phyloP scores from a whole-genome alignment of 1,284 basidiomycete genomes.

The Puccinia polysora region DNA sequence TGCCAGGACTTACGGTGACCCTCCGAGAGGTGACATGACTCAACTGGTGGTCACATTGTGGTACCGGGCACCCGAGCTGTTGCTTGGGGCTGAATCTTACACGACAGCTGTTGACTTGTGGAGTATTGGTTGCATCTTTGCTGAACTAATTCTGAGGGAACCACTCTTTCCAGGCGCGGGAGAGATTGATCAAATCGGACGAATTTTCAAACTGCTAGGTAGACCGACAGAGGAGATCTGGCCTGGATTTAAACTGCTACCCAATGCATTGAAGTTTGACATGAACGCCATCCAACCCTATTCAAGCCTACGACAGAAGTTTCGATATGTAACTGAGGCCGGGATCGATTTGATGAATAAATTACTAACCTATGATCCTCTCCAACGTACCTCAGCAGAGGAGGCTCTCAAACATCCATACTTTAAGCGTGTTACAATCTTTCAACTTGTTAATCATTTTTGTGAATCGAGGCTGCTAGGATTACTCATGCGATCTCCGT shows the following conservation, averaged over 20 bases:
- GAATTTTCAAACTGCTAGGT: slow-evolving; percentile 83
- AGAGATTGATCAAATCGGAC: slow-evolving; percentile 76
- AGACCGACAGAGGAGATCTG: slow-evolving; percentile 77
- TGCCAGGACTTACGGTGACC: slow-evolving; percentile 89
- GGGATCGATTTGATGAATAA: slow-evolving; percentile 79
- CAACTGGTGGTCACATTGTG: slow-evolving; percentile 96
- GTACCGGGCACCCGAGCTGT: slow-evolving; percentile 93
- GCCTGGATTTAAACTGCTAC: slow-evolving; percentile 75
- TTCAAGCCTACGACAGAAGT: slow-evolving; percentile 58
- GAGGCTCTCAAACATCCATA: slow-evolving; percentile 86
- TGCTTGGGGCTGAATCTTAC: slow-evolving; percentile 93
- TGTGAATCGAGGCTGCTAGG: background rate
- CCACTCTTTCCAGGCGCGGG: slow-evolving; percentile 93
- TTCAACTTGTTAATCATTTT: slow-evolving; percentile 8
- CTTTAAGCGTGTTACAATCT: slow-evolving; percentile 65
- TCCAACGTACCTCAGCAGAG: slow-evolving; percentile 73
- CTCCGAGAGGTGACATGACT: slow-evolving; percentile 90
- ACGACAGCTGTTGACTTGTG: slow-evolving; percentile 97
- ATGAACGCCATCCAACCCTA: slow-evolving; percentile 56
- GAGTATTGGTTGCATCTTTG: slow-evolving; percentile 99
- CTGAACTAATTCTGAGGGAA: slow-evolving; percentile 85
- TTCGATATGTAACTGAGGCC: slow-evolving; percentile 72
- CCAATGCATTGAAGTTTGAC: slow-evolving; percentile 71
- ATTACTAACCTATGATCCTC: slow-evolving; percentile 83
- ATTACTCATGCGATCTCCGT: slow-evolving; percentile 32